phyloP scores from a whole-genome alignment of 2,329 filamentous ascomycete genomes.

The Fusarium burgessii region DNA sequence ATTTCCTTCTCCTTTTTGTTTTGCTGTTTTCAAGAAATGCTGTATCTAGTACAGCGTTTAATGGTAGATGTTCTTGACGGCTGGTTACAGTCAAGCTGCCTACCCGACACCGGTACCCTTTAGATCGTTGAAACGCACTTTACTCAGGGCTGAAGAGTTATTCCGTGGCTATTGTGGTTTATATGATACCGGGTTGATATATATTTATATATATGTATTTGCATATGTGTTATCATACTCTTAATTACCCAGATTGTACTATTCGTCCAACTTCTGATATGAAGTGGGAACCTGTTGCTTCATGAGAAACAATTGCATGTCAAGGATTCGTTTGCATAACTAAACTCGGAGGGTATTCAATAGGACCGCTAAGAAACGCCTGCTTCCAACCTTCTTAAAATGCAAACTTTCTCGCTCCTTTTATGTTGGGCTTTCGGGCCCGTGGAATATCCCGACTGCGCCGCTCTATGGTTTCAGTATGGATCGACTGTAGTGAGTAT shows the following conservation, averaged over 20 bases:
- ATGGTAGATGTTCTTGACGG: neutral
- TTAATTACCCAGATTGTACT: too few species aligned
- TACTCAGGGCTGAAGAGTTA: fast-evolving
- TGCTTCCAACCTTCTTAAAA: neutral
- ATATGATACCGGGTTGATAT: neutral
- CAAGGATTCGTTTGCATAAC: too few species aligned
- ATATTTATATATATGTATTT: too few species aligned
- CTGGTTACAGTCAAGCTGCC: neutral
- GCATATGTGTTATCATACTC: too few species aligned
- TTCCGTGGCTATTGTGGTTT: neutral
- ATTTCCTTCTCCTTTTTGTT: neutral
- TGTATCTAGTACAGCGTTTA: neutral
- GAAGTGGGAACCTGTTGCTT: too few species aligned
- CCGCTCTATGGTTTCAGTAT: neutral
- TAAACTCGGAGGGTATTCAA: too few species aligned
- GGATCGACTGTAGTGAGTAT: neutral
- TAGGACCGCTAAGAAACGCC: fast-evolving
- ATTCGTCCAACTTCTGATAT: too few species aligned
- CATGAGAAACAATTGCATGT: too few species aligned
- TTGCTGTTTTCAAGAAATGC: neutral
- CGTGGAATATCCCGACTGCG: neutral
- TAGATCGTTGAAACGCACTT: neutral
- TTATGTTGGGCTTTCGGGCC: neutral
- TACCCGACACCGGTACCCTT: neutral
- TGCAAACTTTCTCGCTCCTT: neutral